Conservation (phyloP, 306 rosid species). For the Ormosia semicastrata region DNA sequence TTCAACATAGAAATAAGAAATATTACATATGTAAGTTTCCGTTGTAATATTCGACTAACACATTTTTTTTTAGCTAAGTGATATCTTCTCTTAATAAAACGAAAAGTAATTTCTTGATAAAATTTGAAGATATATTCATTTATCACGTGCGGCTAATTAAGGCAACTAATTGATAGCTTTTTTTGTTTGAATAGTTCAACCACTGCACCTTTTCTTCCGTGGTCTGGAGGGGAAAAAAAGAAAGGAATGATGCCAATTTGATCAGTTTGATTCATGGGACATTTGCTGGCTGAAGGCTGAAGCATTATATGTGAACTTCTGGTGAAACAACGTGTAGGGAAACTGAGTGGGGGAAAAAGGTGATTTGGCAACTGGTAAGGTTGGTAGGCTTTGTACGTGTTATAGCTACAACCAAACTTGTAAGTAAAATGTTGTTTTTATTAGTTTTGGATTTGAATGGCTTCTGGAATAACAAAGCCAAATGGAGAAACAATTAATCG, state of each 20-base stretch:
- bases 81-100: neutral
- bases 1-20: too few relatives aligned
- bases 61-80: neutral
- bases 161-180: neutral
- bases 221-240: too few relatives aligned
- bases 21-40: too few relatives aligned
- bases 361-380: neutral
- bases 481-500: neutral
- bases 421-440: neutral
- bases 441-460: slow-evolving; percentile 13
- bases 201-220: neutral
- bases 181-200: neutral
- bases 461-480: neutral
- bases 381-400: neutral
- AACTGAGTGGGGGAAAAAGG: neutral
- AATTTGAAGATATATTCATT: neutral
- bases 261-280: neutral
- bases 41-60: too few relatives aligned
- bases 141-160: neutral
- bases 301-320: neutral
- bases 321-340: slow-evolving; percentile 5
- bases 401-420: neutral
- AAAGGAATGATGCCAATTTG: neutral
- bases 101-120: too few relatives aligned
- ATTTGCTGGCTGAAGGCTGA: neutral